phyloP scores from a whole-genome alignment of 228 moss, liverwort and hornwort species.

The Sphagnum magellanicum region DNA sequence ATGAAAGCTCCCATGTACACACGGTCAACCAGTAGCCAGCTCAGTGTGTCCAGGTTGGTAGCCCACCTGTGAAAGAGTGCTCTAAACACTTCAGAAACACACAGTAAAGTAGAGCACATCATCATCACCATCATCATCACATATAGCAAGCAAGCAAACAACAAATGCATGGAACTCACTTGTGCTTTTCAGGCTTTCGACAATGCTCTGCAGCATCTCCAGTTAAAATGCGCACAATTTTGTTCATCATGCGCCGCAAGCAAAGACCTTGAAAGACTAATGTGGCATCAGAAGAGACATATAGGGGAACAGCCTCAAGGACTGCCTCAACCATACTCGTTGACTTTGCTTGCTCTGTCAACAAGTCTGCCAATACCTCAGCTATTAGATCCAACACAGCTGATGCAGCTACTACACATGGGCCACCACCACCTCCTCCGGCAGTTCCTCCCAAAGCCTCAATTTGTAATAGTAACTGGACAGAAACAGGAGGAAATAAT shows the following conservation, averaged over 20 bases:
- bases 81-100: neutral
- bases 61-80: constrained; percentile 48
- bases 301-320: constrained; percentile 85
- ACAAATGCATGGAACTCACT: constrained; percentile 13
- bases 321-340: constrained; percentile 54
- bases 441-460: constrained; percentile 22
- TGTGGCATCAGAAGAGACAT: constrained; percentile 62
- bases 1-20: constrained; percentile 92
- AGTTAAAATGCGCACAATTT: constrained; percentile 78
- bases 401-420: constrained; percentile 70
- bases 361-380: constrained; percentile 79
- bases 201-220: constrained; percentile 83
- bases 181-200: constrained; percentile 80
- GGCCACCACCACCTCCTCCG: constrained; percentile 71
- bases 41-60: constrained; percentile 79
- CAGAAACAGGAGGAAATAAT: constrained; percentile 39
- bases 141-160: neutral
- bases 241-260: constrained; percentile 86
- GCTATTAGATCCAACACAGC: constrained; percentile 90
- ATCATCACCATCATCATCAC: neutral
- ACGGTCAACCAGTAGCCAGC: constrained; percentile 89
- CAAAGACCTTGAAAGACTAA: constrained; percentile 87
- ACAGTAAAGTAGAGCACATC: neutral
- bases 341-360: constrained; percentile 79
- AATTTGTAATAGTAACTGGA: constrained; percentile 58